A percentile compares a stretch with the other conserved stretches of the same genome.
phyloP scores from a whole-genome alignment of 306 rosid species.

The Vigna reflexopilosa region DNA sequence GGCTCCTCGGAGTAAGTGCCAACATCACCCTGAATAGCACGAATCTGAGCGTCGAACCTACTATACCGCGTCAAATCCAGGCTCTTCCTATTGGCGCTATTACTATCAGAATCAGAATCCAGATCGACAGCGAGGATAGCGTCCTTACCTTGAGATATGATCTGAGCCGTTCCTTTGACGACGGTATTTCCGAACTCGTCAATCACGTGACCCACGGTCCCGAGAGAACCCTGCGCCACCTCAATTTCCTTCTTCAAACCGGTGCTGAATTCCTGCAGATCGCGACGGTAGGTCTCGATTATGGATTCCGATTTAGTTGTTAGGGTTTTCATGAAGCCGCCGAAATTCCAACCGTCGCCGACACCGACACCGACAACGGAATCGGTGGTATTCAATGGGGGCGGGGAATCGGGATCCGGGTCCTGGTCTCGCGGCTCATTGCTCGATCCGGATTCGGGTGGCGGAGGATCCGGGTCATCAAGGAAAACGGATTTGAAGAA shows the following conservation, averaged over 20 bases:
- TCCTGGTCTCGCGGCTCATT: conserved; percentile 12
- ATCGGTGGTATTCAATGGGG: conserved; percentile 13
- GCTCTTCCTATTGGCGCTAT: conserved; percentile 42
- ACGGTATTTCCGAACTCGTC: conserved; percentile 82
- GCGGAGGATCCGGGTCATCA: conserved; percentile 58
- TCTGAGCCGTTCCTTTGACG: conserved; percentile 82
- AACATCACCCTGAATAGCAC: conserved; percentile 66
- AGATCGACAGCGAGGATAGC: conserved; percentile 62
- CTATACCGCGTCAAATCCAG: conserved; percentile 63
- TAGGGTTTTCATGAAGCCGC: conserved; percentile 73
- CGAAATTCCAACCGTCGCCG: conserved; percentile 71
- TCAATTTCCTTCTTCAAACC: conserved; percentile 83
- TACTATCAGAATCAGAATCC: conserved; percentile 67
- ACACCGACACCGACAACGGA: conserved; percentile 35
- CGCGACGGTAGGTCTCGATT: conserved; percentile 90
- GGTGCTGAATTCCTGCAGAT: conserved; percentile 76
- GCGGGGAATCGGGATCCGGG: conserved; percentile 48
- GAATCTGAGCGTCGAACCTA: conserved; percentile 78
- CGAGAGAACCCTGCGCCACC: conserved; percentile 86
- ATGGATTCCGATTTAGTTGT: conserved; percentile 78
- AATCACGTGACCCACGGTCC: conserved; percentile 64
- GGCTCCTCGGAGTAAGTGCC: conserved; percentile 71
- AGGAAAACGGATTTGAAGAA: conserved; percentile 85
- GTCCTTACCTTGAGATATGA: conserved; percentile 77
- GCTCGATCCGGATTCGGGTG: conserved; percentile 32